phyloP scores from a whole-genome alignment of 192 early-diverging fungal genomes.

The Dissophora ornata region DNA sequence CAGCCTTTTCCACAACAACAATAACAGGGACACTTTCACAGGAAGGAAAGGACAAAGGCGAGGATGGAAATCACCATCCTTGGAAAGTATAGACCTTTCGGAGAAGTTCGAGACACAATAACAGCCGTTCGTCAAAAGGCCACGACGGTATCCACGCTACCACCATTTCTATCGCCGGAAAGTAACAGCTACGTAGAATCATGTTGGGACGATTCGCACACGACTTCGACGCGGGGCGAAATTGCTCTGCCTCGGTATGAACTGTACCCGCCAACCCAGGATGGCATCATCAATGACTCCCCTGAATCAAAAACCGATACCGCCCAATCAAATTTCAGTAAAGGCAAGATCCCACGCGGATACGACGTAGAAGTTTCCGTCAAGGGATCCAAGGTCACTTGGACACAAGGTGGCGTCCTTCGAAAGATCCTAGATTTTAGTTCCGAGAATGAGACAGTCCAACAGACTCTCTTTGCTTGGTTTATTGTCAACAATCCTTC shows the following conservation, averaged over 20 bases:
- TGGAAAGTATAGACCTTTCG: conserved; percentile 14
- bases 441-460: conserved; percentile 39
- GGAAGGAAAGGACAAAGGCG: neutral
- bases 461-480: conserved; percentile 58
- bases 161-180: neutral
- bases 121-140: no score
- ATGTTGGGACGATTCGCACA: neutral
- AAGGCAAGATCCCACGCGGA: conserved; percentile 9
- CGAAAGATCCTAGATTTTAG: conserved; percentile 47
- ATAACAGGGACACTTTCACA: no score
- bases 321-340: neutral
- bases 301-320: neutral
- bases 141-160: neutral
- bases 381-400: conserved; percentile 40
- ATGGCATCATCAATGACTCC: conserved; percentile 19
- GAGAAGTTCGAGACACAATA: neutral
- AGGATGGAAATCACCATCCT: conserved; percentile 41
- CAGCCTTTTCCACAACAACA: no score
- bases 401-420: conserved; percentile 52
- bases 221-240: neutral
- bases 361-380: conserved; percentile 54
- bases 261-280: conserved; percentile 35
- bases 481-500: conserved; percentile 31
- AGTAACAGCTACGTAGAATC: neutral
- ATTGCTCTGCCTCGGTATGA: conserved; percentile 7